phyloP scores from a whole-genome alignment of 2,329 filamentous ascomycete genomes.

The Penicillium sp. region DNA sequence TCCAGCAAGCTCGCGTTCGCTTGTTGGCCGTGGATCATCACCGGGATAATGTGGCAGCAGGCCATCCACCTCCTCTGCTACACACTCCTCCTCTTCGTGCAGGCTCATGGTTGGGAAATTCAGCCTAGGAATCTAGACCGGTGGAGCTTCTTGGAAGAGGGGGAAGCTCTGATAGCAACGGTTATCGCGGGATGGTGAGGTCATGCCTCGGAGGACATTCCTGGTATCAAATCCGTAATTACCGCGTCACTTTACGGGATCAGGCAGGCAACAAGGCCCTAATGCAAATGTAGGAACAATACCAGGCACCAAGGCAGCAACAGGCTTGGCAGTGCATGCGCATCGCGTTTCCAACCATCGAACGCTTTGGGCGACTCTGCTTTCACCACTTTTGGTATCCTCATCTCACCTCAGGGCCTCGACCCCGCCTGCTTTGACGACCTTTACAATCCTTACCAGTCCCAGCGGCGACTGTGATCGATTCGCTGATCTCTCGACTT shows the following conservation, averaged over 20 bases:
- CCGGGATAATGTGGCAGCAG: conserved; percentile 66
- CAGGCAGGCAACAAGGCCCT: not conserved
- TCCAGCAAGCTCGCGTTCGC: conserved; percentile 79
- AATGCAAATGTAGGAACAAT: conserved; percentile 7
- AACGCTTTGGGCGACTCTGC: conserved; percentile 12
- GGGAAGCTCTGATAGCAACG: not conserved
- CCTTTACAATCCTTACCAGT: not conserved
- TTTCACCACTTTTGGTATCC: conserved; percentile 4
- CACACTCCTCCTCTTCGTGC: conserved; percentile 28
- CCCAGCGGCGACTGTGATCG: not conserved
- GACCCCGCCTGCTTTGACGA: not conserved
- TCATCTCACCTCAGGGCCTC: not conserved
- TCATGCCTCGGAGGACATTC: conserved; percentile 11
- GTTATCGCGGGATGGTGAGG: conserved; percentile 18
- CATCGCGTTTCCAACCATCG: conserved; percentile 21
- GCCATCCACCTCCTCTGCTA: conserved; percentile 10
- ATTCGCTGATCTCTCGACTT: not conserved
- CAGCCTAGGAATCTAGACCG: not conserved
- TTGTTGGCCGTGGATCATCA: conserved; percentile 88
- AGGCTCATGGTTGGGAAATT: conserved; percentile 28
- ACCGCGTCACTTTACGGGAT: not conserved
- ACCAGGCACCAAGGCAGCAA: conserved; percentile 20
- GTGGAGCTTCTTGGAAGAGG: not conserved
- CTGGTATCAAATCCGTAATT: conserved; percentile 1
- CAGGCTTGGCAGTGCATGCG: conserved; percentile 10